Evolutionary conservation across 352 stramenopile genomes (phyloP), one percentile per base, ranked within the genome.

Genomic region (Blastocystis sp.): DNA sequence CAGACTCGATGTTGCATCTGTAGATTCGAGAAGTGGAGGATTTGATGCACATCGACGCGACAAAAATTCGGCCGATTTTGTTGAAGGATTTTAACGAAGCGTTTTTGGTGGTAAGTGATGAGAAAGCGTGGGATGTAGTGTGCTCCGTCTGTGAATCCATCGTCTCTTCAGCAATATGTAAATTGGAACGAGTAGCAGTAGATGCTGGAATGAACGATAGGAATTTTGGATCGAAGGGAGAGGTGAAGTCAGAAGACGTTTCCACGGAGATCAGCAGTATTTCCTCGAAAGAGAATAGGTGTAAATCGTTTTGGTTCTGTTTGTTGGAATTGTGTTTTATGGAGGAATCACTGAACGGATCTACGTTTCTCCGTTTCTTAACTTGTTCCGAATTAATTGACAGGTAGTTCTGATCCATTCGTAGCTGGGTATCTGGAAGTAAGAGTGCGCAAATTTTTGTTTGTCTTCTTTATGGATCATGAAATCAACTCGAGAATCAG

Each of bases 11-110:
- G 3, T 24, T 7, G 39, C 16, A 66, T 63, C 26, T 24, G 50
- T 65, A 81, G 70, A 81, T 81, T 63, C 70, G 70, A n/a, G 70
- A 81, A 20, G 55, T 81, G 9, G 50, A 63, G 34, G 70, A 81
- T 63, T 62, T 81, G 70, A 81, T 81, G 70, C 53, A 45, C 11
- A 41, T 81, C 16, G 70, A 81, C 2, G 50, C 39, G 3, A 43
- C 41, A 4, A 81, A 81, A 53, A 81, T 81, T 63, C 70, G 70
- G 45, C 70, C 70, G 3, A 81, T 81, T 65, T 53, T 65, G 45
- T n/a, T 63, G 37, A 63, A 81, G 45, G 70, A 81, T 63, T 81
- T 81, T 81, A 18, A 50, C 16, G 70, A 81, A 26, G 70, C 70
- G 4, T 81, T 81, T 47, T 18, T 34, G 45, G 70, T 81, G 70